Evolutionary conservation across 192 early-diverging fungal species (phyloP), one percentile per base, ranked within the genome.

Genomic region (Obelidium mucronatum): DNA sequence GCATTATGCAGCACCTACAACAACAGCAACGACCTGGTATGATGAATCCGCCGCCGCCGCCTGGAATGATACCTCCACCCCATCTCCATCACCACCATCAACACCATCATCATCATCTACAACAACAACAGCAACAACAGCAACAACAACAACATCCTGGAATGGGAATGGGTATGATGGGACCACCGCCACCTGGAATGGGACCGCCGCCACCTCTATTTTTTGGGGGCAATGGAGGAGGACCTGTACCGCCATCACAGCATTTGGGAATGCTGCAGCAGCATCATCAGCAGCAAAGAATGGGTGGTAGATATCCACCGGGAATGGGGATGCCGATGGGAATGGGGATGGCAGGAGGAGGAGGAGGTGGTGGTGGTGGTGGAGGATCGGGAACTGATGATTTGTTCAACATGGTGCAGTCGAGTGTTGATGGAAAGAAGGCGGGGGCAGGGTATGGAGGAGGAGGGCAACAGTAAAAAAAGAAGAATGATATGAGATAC

Each of bases 381-480:
- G 26, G 26, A 61, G 13, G 59, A 26, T 26, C 13, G 11, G 26
- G 13, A 33, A 61, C 6, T n/a, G n/a, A n/a, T n/a, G n/a, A n/a
- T n/a, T n/a, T n/a, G n/a, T n/a, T n/a, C n/a, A n/a, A n/a, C n/a
- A n/a, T n/a, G n/a, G n/a, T n/a, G n/a, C n/a, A n/a, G n/a, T n/a
- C n/a, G n/a, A n/a, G 33, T 4, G 68, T 52, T 17, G 68, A 53
- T 51, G 68, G 34, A 19, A 70, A 70, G 68, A 51, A 55, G 51
- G 48, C 37, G 13, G 36, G 3, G n/a, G 64, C 33, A n/a, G n/a
- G n/a, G n/a, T n/a, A n/a, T n/a, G n/a, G n/a, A n/a, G n/a, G n/a
- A n/a, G n/a, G n/a, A n/a, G n/a, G n/a, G n/a, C n/a, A n/a, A n/a
- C n/a, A n/a, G n/a, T n/a, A n/a, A n/a, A n/a, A n/a, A n/a, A n/a